These are phyloP conservation scores for Rosa lucieae DNA, from an alignment of 306 rosid species.

Conservation along the genomic window DNA sequence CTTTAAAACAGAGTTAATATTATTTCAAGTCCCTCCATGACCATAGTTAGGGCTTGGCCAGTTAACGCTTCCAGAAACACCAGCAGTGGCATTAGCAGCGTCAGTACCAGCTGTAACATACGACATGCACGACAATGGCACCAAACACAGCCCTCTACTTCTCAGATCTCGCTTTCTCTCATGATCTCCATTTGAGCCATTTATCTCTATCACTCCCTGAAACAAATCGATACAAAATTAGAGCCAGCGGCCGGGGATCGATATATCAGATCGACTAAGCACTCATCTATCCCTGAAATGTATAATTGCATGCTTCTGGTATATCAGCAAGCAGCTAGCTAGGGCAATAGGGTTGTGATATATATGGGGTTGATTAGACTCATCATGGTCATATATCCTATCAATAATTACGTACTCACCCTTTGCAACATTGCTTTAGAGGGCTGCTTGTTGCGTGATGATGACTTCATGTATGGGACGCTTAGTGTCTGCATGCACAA, in stretches of 20 bases:
- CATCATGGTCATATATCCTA: neutral
- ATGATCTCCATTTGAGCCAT: constrained; percentile 36
- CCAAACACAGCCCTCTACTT: constrained; percentile 83
- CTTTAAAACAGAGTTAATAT: neutral
- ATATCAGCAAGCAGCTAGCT: neutral
- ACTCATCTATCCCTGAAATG: neutral
- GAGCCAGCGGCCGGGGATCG: neutral
- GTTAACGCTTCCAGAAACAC: constrained; percentile 24
- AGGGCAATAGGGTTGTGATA: neutral
- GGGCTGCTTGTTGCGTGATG: constrained; percentile 44
- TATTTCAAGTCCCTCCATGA: constrained; percentile 40
- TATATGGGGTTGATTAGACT: neutral
- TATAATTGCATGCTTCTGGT: neutral
- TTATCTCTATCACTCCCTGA: constrained; percentile 40
- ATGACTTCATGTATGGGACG: constrained; percentile 84
- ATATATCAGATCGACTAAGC: neutral
- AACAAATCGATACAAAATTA: neutral
- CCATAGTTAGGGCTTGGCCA: constrained; percentile 63
- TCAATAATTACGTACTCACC: constrained; percentile 36
- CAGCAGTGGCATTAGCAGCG: constrained; percentile 6
- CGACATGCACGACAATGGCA: constrained; percentile 82
- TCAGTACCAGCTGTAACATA: constrained; percentile 51
- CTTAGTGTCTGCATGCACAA: constrained; percentile 65
- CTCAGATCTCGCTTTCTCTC: constrained; percentile 50
- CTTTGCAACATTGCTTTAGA: constrained; percentile 42